Evolutionary conservation across 2,329 filamentous ascomycete genomes (phyloP), one percentile per base, ranked within the genome.

Genomic region (Keithomyces neogunnii): DNA sequence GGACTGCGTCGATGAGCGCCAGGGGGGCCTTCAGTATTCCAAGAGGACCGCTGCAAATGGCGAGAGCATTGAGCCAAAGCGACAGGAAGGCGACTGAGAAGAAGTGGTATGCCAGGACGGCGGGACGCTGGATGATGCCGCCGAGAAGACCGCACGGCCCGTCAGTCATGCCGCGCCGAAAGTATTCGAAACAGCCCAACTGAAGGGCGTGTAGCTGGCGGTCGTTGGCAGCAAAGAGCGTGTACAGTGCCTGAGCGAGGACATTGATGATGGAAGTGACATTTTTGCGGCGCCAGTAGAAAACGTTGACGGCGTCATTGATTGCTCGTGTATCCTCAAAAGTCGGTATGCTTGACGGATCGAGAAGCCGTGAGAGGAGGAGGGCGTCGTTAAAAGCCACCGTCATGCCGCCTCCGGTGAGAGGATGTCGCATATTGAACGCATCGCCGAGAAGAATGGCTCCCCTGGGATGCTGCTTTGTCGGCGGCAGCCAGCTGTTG

Each of bases 401-500:
- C 0, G 92, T 97, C 93, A 99, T 99, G 60, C 93, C 93, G 58
- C 93, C 93, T 49, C 93, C 93, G 0, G 93, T 99, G 10, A 99
- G 78, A 2, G 93, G 93, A 70, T 99, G 93, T n/a, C 93, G 88
- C 93, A 99, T 99, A 74, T 99, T 99, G 78, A 95, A 85, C 11
- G 93, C 92, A 66, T 99, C 93, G 53, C 93, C 93, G 7, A 97
- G 78, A 36, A 99, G 74, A 47, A 96, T 77, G 54, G 96, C 79
- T 63, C 88, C 86, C 45, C 69, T 69, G 44, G 63, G 54, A 3
- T 62, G 62, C 54, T 86, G 87, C 44, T 70, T 71, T 1, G 82
- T 79, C 0, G 93, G 82, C 4, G 93, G 91, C 2, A 99, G 81
- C 77, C 88, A 99, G 55, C 86, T 92, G 71, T 97, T 99, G 49